Evolutionary conservation across 2,329 filamentous ascomycete genomes (phyloP).

Genomic region (Lecanicillium sp.): DNA sequence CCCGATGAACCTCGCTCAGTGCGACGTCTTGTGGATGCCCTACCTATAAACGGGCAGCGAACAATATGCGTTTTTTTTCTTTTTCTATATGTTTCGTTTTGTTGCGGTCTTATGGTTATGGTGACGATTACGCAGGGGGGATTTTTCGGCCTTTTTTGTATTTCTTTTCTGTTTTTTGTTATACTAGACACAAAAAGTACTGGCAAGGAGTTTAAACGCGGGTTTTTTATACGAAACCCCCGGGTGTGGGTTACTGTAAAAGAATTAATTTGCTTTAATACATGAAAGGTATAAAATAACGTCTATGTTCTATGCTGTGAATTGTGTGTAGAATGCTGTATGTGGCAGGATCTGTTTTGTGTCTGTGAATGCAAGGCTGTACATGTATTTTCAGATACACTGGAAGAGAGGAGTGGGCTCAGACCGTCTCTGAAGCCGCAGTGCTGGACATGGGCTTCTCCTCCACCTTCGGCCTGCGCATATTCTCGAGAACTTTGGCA

Average conservation of each 20-base stretch:
- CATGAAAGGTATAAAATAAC: not conserved
- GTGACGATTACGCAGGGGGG: constrained; percentile 1
- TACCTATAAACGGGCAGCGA: constrained; percentile 58
- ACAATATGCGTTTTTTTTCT: not conserved
- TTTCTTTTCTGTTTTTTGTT: not conserved
- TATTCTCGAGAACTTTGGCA: constrained; percentile 11
- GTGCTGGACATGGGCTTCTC: no score
- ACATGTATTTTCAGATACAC: not conserved
- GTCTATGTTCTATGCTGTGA: not conserved
- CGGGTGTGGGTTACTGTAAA: not conserved
- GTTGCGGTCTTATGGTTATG: not conserved
- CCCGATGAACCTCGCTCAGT: constrained; percentile 79
- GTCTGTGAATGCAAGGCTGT: not conserved
- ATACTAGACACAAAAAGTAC: not conserved
- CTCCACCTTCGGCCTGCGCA: not conserved
- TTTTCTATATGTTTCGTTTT: not conserved
- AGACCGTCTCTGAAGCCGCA: no score
- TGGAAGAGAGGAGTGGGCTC: no score
- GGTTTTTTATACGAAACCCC: not conserved
- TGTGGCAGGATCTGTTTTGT: not conserved
- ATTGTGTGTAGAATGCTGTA: not conserved
- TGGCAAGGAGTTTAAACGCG: constrained; percentile 9
- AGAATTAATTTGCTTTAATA: not conserved
- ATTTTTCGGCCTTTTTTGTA: not conserved
- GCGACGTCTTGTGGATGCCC: constrained; percentile 95